Base-by-base conservation (phyloP, 805 yeast species). In the Pichia manshurica region DNA sequence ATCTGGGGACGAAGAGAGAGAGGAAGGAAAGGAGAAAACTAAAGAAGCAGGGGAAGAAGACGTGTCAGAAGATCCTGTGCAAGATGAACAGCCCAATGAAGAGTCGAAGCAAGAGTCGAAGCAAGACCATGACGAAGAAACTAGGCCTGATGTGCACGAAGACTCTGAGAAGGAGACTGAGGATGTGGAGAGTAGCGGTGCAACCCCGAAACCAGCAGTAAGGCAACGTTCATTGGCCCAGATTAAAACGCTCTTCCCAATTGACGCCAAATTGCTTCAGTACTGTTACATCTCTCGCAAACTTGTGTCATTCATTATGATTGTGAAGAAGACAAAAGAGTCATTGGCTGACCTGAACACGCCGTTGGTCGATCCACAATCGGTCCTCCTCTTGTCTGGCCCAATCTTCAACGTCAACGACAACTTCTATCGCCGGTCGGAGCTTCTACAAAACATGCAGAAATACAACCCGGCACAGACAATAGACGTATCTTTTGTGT, bases 191-290 rank as follows among this genome's bases (percentile, higher is more conserved):
- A n/a, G n/a, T 10, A 25, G 7, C 29, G 29, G 29, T 25, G 29
- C 29, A 10, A 25, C 29, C 29, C 10, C 10, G 29, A 25, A 25
- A 25, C 29, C 29, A 25, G 29, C 7, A 10, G 10, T 25, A 25
- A 25, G 29, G 29, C 37, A 34, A n/a, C 7, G 13, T 7, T 35
- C 39, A 16, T 35, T 35, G n/a, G 22, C 40, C n/a, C 40, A 37
- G 23, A 17, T 37, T 16, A 45, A 38, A 17, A 42, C 49, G n/a
- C 6, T 79, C 48, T 77, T 74, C 54, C 66, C 76, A 2, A 65
- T 73, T 42, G 88, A 82, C 53, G 77, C 80, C 13, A 74, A 74
- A 51, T 68, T 79, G 20, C 61, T 82, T 3, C 86, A 83, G 59
- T 83, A 75, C 60, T 74, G 72, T 47, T 78, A 78, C 55, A 76